Base-by-base conservation (phyloP, 2,329 filamentous ascomycete genomes). In the Cladosporium austrohemisphaericum region DNA sequence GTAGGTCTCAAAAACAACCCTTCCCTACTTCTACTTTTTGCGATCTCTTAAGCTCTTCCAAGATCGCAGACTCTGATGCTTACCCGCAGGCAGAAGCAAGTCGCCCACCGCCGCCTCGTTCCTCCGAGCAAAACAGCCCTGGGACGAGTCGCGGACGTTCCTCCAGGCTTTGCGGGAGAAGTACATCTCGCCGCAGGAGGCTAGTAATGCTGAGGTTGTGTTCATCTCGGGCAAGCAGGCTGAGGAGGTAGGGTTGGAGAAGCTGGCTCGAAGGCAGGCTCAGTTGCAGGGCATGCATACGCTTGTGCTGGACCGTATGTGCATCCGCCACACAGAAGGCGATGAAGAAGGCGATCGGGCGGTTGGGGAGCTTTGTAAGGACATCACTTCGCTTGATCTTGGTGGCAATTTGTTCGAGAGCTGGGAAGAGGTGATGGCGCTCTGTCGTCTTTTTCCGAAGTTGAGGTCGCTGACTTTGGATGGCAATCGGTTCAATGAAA, bases 171-270 rank as follows among this genome's bases (percentile, higher is more conserved):
- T 96, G 47, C 80, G 80, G 52, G 79, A 83, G 59, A 98, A 96
- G 71, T 98, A 98, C 66, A 87, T 85, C 3, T 78, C 82, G 23
- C 67, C 71, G 31, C 62, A 72, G 47, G 65, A 69, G 48, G 52
- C 55, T 19, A 46, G 60, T 57, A 60, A 61, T 13, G 56, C 61
- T 6, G 74, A 76, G 41, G 75, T 80, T 41, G 85, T 95, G 54
- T 71, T 85, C 76, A 76, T 95, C 75, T 71, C 87, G 69, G 76
- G 78, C 29, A 97, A 97, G 69, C 79, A 91, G 14, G 92, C 88
- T 4, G 86, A 97, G 70, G 92, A 97, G 70, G 81, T 97, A 26
- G 93, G 93, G 23, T 97, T 97, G 59, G 90, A 95, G 58, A 96
- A 96, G 74, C 88, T 96, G 57, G 81, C 86, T 35, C 79, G 79